A percentile compares a stretch with the other conserved stretches of the same genome.
phyloP scores from a whole-genome alignment of 2,329 filamentous ascomycete species.

The Colletotrichum horii region DNA sequence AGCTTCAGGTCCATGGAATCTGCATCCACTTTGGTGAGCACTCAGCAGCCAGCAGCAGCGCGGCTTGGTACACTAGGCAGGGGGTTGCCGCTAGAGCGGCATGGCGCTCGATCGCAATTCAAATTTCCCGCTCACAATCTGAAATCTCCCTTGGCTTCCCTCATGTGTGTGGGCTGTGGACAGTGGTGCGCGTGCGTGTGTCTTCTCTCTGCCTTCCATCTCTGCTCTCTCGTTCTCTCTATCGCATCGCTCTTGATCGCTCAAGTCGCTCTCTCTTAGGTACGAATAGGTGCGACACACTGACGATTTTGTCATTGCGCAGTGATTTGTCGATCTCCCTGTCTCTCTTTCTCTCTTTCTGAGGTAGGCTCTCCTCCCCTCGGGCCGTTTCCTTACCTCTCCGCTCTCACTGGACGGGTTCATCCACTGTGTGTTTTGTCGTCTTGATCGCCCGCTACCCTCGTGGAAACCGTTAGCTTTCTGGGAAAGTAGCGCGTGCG shows the following conservation, averaged over 20 bases:
- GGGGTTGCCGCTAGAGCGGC: constrained; percentile 1
- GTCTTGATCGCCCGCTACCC: constrained; percentile 2
- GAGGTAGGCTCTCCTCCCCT: neutral
- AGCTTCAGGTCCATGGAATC: neutral
- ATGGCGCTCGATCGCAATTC: constrained; percentile 19
- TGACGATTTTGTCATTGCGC: neutral
- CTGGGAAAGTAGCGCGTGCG: neutral
- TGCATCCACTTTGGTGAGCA: neutral
- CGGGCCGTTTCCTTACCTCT: neutral
- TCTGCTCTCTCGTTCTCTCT: neutral
- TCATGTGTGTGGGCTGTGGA: neutral
- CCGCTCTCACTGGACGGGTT: neutral
- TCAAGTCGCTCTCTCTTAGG: neutral
- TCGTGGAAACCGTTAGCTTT: constrained; percentile 11
- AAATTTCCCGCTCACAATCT: constrained; percentile 12
- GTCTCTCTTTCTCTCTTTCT: neutral
- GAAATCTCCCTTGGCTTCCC: neutral
- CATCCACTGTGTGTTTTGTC: neutral
- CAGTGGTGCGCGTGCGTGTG: neutral
- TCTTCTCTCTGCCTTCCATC: neutral
- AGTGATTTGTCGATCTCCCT: neutral
- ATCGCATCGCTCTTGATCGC: neutral
- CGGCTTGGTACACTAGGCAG: neutral
- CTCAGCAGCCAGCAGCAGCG: neutral
- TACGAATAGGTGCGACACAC: neutral